Evolutionary conservation across 176 grass and related monocot genomes (phyloP).

Genomic region (Avena sativa): DNA sequence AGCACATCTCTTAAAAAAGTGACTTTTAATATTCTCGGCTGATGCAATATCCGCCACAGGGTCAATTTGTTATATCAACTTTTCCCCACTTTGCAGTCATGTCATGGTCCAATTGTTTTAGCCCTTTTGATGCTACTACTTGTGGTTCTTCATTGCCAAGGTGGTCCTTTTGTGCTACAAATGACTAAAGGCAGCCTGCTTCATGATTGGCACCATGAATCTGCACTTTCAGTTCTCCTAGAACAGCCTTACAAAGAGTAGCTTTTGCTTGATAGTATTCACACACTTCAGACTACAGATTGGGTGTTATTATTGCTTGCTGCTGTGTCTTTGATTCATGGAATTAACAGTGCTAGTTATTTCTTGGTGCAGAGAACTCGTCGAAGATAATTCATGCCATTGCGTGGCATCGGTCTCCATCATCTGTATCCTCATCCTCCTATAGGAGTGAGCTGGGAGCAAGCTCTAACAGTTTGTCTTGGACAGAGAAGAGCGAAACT

Average conservation of each 20-base stretch:
- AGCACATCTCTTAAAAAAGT: slow-evolving; percentile 59
- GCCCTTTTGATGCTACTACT: slow-evolving; percentile 52
- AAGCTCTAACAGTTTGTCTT: slow-evolving; percentile 70
- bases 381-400: slow-evolving; percentile 90
- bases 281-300: not conserved
- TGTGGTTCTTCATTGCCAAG: slow-evolving; percentile 36
- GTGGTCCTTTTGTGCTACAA: slow-evolving; percentile 43
- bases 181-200: slow-evolving; percentile 45
- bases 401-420: slow-evolving; percentile 84
- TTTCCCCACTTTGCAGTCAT: slow-evolving; percentile 49
- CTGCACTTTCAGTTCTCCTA: slow-evolving; percentile 38
- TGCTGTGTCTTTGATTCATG: slow-evolving; percentile 1
- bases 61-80: slow-evolving; percentile 52
- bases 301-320: not conserved
- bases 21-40: slow-evolving; percentile 65
- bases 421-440: slow-evolving; percentile 80
- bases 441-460: slow-evolving; percentile 67
- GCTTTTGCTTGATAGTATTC: slow-evolving; percentile 21
- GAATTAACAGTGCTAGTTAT: slow-evolving; percentile 9
- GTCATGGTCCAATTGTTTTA: slow-evolving; percentile 43
- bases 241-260: not conserved
- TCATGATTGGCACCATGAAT: slow-evolving; percentile 51
- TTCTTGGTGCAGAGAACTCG: slow-evolving; percentile 72
- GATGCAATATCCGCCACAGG: slow-evolving; percentile 57
- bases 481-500: slow-evolving; percentile 76